phyloP scores from a whole-genome alignment of 805 yeast genomes.

The Helenozyma baotianmanensis region DNA sequence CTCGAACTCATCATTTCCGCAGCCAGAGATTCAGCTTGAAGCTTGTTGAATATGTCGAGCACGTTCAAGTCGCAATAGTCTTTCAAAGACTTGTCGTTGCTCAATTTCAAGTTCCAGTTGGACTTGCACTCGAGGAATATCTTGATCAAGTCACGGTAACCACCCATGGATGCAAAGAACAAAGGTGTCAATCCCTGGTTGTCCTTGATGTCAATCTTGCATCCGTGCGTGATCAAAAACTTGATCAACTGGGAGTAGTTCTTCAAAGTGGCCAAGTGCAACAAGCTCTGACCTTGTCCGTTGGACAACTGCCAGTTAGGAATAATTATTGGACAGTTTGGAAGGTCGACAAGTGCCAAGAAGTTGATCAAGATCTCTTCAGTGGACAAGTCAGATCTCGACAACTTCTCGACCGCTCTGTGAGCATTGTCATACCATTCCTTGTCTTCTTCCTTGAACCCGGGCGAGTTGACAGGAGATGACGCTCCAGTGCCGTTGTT shows the following conservation, averaged over 20 bases:
- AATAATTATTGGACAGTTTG: conserved; percentile 53
- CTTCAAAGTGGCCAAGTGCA: conserved; percentile 78
- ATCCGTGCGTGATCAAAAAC: conserved; percentile 62
- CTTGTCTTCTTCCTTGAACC: conserved; percentile 19
- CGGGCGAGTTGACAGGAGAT: conserved; percentile 9
- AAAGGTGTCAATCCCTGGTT: conserved; percentile 81
- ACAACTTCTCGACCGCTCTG: conserved; percentile 43
- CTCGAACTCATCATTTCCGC: conserved; percentile 7
- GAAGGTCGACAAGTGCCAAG: conserved; percentile 57
- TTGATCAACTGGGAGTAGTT: conserved; percentile 62
- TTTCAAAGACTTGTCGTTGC: conserved; percentile 41
- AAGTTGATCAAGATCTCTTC: conserved; percentile 48
- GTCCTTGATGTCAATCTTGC: conserved; percentile 69
- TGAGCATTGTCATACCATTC: conserved; percentile 55
- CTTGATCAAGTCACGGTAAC: conserved; percentile 63
- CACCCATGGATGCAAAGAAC: conserved; percentile 78
- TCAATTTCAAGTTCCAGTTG: conserved; percentile 46
- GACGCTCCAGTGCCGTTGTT: conserved; percentile 11
- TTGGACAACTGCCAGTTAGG: conserved; percentile 84
- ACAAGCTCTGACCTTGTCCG: conserved; percentile 76
- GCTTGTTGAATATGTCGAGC: conserved; percentile 33
- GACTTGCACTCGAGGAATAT: conserved; percentile 63
- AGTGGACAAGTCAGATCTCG: conserved; percentile 42
- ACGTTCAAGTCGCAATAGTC: conserved; percentile 45
- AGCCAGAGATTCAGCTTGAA: conserved; percentile 14